Evolutionary conservation across 257 asterid genomes (phyloP), one percentile per base, ranked within the genome.

Genomic region (Lavandula angustifolia): DNA sequence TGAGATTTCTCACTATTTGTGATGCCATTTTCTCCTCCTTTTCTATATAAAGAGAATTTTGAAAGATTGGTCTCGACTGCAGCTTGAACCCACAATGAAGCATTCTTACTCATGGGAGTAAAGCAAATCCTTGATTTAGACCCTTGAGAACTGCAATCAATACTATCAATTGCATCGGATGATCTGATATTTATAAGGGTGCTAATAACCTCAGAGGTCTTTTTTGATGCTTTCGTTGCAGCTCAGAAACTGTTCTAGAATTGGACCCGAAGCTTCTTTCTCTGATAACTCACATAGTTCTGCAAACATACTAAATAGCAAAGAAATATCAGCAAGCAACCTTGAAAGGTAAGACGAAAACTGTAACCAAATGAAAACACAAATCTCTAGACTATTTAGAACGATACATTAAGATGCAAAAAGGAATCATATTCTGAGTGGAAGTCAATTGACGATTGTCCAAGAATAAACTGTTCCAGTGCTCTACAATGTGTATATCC

Each of bases 81-180:
- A 68, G 98, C 97, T 81, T 81, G 94, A 65, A 87, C 87, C 97
- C 99, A 87, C 49, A 75, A 60, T 16, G 82, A 73, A 33, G 94
- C 88, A 55, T 76, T 84, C 73, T 75, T 85, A 43, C 72, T 75
- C 17, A 74, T 27, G 17, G 75, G 60, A 43, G 46, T 54, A 32
- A 27, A 47, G 56, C 64, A 32, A 31, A 43, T 32, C 37, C 62
- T 57, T 7, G 69, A 42, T 54, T 54, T 70, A 2, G 61, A 72
- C 33, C 60, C 67, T 64, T 57, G 72, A 40, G 67, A 64, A 34
- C 46, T 40, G 35, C 56, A 17, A 44, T 38, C 66, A 7, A 18
- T 42, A 22, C 32, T 18, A 7, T 49, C 77, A 60, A 76, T 72
- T 13, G 70, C 54, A 10, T 75, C 85, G 48, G 63, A 75, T 43